Conservation (phyloP, 768 basidiomycete species). For the Mycena chlorophos region DNA sequence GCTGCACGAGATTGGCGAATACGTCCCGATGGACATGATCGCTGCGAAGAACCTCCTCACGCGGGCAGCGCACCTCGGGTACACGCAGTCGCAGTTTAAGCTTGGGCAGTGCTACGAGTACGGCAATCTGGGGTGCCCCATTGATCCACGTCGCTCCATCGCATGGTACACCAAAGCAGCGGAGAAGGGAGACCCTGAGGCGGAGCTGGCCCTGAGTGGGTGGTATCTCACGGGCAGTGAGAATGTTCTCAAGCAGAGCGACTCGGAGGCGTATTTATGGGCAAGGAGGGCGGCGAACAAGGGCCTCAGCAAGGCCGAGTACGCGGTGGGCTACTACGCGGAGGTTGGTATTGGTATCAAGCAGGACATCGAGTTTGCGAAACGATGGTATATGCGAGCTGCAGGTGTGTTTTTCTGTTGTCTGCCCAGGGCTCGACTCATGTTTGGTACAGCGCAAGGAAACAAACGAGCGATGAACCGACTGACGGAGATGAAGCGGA, state of each 20-base stretch:
- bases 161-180: conserved; percentile 99
- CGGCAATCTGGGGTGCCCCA: conserved; percentile 81
- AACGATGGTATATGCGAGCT: conserved; percentile 98
- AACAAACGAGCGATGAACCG: conserved; percentile 97
- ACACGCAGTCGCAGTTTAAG: conserved; percentile 92
- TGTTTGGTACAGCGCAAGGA: conserved; percentile 72
- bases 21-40: conserved; percentile 77
- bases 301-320: conserved; percentile 94
- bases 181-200: conserved; percentile 92
- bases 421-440: background rate
- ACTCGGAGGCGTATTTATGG: conserved; percentile 99
- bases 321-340: conserved; percentile 97
- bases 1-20: conserved; percentile 72
- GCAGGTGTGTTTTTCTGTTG: conserved; percentile 66
- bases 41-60: conserved; percentile 86
- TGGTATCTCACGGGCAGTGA: conserved; percentile 98
- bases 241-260: conserved; percentile 94
- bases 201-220: conserved; percentile 92
- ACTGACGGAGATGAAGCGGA: conserved; percentile 91
- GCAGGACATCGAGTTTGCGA: conserved; percentile 93
- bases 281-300: conserved; percentile 95
- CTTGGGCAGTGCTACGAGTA: conserved; percentile 96
- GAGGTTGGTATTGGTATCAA: conserved; percentile 98
- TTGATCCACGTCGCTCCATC: conserved; percentile 91
- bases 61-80: conserved; percentile 90